Percentiles rank a stretch among this genome's conserved stretches.
These are phyloP conservation scores for Phoma sp. DNA, from an alignment of 2,329 filamentous ascomycete genomes.

Conservation along the genomic window DNA sequence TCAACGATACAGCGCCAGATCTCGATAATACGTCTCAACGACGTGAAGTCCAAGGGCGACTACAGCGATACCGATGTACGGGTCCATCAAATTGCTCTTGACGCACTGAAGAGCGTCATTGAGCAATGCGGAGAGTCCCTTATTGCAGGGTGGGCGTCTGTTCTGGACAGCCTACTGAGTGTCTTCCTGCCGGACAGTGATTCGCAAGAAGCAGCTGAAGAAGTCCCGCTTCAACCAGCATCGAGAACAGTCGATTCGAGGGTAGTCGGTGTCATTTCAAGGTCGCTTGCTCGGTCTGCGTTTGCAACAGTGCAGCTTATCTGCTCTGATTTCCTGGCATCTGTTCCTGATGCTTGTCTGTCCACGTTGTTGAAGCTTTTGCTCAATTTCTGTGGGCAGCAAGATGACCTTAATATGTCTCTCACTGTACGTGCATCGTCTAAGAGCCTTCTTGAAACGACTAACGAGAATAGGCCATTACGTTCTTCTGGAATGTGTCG, in stretches of 20 bases:
- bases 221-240: background rate
- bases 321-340: slow-evolving; percentile 88
- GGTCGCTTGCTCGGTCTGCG: slow-evolving; percentile 79
- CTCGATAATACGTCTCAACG: slow-evolving; percentile 55
- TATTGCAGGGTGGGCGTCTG: slow-evolving; percentile 80
- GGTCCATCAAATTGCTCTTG: slow-evolving; percentile 79
- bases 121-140: slow-evolving; percentile 89
- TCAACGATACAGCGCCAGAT: slow-evolving; percentile 69
- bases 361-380: slow-evolving; percentile 85
- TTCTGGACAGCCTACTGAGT: slow-evolving; percentile 83
- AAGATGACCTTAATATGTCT: slow-evolving; percentile 92
- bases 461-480: slow-evolving; percentile 69
- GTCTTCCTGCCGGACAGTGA: slow-evolving; percentile 63
- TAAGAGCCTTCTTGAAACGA: background rate
- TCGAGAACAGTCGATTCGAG: background rate
- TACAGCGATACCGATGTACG: slow-evolving; percentile 72
- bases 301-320: slow-evolving; percentile 91
- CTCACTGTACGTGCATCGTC: slow-evolving; percentile 69
- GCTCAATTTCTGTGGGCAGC: slow-evolving; percentile 85
- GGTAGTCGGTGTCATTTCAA: slow-evolving; percentile 59
- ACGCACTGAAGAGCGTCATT: slow-evolving; percentile 79
- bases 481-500: slow-evolving; percentile 94
- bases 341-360: slow-evolving; percentile 71
- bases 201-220: background rate
- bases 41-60: slow-evolving; percentile 62